Evolutionary conservation across 2,329 filamentous ascomycete species (phyloP), one percentile per base, ranked within the genome.

Genomic region (Aspergillus neotritici): DNA sequence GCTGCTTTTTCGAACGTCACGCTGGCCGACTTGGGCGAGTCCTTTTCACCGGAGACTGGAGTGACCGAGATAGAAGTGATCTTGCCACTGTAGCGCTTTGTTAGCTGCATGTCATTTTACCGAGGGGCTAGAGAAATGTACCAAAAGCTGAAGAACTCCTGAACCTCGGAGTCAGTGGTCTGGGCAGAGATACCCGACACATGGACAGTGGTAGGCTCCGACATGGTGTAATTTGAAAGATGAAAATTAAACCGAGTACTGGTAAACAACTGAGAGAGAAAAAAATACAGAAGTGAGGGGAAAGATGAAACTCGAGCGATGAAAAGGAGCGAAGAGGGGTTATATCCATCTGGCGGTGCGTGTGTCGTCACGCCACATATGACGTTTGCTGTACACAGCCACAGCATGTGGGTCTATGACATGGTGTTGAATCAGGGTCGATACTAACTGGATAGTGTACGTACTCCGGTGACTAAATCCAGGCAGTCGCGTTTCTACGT

Each of bases 131-230:
- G 37, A 15, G 10, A 8, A n/a, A 15, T n/a, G 35, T 77, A 91
- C 87, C 80, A 83, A 70, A 97, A 97, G 75, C 86, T 93, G 77
- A 98, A 98, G 78, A 98, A 98, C 65, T 95, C 90, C 63, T 82
- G 82, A 59, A 98, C 83, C 71, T 97, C 89, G 72, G 90, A 84
- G 70, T 98, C 89, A 55, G 79, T 82, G 44, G 91, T 96, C 65
- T 83, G 72, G 50, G 75, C 66, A 56, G 86, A 82, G 71, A 98
- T 95, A 74, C 93, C 90, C 72, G 86, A 86, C 61, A 97, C 90
- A 72, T 90, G 74, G 52, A 96, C 87, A 39, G 86, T 91, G 58
- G 72, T 78, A 58, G 70, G 55, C 40, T 54, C 65, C 59, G 78
- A 71, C 78, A 82, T 82, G 52, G 32, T 64, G 30, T n/a, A 36